Conservation (phyloP, 176 grass and related monocot species). For the bread wheat (Triticum aestivum) region IWGSC_CS_RefSeq_v2.1 NC_057802.1:476943714-476944213, state of each 20-base stretch:
- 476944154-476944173: not conserved
- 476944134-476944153: not conserved
- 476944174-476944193: not conserved
- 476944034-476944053: conserved; percentile 81
- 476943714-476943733: conserved; percentile 33
- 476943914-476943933: conserved; percentile 20
- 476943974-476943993: conserved; percentile 19
- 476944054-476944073: conserved; percentile 99
- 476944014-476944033: conserved; percentile 98
- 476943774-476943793: conserved; percentile 11
- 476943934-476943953: not conserved
- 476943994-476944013: conserved; percentile 77
- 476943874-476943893: conserved; percentile 62
- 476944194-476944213: conserved; percentile 22
- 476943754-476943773: not conserved
- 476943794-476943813: conserved; percentile 71
- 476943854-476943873: conserved; percentile 73
- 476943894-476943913: conserved; percentile 77
- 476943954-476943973: conserved; percentile 23
- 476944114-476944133: not conserved
- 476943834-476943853: conserved; percentile 37
- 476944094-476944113: conserved; percentile 84
- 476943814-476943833: conserved; percentile 51
- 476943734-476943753: not conserved
- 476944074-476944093: conserved; percentile 67